phyloP scores from a whole-genome alignment of 805 yeast genomes.

The Saccharomyces jurei region DNA sequence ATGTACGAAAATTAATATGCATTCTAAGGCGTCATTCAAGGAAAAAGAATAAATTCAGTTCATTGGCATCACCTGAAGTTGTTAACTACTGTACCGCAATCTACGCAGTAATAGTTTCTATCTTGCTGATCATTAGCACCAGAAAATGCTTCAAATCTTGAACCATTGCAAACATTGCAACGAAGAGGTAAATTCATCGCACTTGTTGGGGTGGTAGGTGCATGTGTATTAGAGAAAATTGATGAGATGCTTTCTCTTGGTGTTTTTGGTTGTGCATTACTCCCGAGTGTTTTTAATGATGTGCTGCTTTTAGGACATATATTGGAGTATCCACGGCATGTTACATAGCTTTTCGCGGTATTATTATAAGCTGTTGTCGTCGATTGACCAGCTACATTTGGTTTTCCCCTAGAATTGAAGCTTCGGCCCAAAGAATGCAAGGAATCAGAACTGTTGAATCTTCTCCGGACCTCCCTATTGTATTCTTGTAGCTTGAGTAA shows the following conservation, averaged over 20 bases:
- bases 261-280: neutral
- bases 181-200: neutral
- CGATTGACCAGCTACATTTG: neutral
- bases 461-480: constrained; percentile 1
- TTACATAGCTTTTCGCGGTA: neutral
- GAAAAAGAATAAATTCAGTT: neutral
- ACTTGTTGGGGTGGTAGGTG: neutral
- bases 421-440: constrained; percentile 1
- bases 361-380: neutral
- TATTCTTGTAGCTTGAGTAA: constrained; percentile 15
- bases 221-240: neutral
- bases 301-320: neutral
- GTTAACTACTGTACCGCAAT: constrained; percentile 13
- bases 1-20: neutral
- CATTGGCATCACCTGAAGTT: constrained; percentile 10
- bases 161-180: constrained; percentile 12
- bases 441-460: constrained; percentile 1
- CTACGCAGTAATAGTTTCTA: constrained; percentile 7
- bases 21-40: neutral
- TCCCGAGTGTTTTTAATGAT: neutral
- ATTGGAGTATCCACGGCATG: neutral
- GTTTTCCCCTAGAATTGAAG: neutral
- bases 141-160: constrained; percentile 7
- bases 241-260: neutral
- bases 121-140: constrained; percentile 1